Conservation (phyloP, 306 rosid genomes). For the Quercus alba region DNA sequence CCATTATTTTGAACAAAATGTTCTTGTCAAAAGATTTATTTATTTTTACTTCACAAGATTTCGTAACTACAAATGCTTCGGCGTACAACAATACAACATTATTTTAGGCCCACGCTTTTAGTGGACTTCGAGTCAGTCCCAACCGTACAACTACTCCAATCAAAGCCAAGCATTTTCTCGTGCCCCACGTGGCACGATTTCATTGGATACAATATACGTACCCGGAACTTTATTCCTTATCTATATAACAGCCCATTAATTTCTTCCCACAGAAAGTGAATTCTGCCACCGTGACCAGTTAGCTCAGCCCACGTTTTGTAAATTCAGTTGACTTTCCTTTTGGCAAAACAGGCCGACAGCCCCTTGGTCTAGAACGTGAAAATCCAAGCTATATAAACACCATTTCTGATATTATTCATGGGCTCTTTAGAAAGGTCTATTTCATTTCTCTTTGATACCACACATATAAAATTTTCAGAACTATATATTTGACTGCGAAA, state of each 20-base stretch:
- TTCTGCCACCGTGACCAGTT: background rate
- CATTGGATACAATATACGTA: background rate
- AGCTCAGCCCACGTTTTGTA: background rate
- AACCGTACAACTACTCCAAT: background rate
- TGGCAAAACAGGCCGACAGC: conserved; percentile 18
- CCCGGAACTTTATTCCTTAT: background rate
- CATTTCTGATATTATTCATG: conserved; percentile 7
- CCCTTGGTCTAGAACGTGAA: conserved; percentile 15
- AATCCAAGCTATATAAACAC: conserved; percentile 11
- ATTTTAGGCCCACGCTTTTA: background rate
- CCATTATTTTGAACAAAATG: too few relatives aligned
- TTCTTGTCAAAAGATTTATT: too few relatives aligned
- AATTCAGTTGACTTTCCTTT: background rate
- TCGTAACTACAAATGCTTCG: too few relatives aligned
- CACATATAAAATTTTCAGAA: background rate
- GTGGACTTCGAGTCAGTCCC: background rate
- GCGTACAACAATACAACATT: too few relatives aligned
- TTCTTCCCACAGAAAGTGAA: background rate
- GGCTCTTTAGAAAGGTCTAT: conserved; percentile 39
- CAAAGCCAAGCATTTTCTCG: background rate
- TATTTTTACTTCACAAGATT: too few relatives aligned
- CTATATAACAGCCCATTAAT: background rate
- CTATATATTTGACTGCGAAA: background rate
- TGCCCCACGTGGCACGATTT: background rate
- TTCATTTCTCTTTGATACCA: background rate